phyloP scores from a whole-genome alignment of 306 rosid species.

The Mucuna pruriens region DNA sequence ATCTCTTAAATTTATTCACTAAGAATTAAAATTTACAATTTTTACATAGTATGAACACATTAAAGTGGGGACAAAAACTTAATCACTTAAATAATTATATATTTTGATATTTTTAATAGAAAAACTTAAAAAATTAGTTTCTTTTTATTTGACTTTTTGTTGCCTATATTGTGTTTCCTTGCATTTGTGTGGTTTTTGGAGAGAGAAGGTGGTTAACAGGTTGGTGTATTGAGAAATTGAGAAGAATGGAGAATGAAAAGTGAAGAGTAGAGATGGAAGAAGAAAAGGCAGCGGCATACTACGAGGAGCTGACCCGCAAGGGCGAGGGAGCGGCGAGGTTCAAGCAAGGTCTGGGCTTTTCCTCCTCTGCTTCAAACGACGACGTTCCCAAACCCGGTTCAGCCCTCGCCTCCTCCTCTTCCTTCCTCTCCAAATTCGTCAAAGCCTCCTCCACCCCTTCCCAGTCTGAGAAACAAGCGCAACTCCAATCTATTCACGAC shows the following conservation, averaged over 20 bases:
- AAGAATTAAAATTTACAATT: too few relatives aligned
- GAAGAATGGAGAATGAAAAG: background rate
- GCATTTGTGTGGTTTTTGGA: too few relatives aligned
- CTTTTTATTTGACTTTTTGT: too few relatives aligned
- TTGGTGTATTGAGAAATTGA: too few relatives aligned
- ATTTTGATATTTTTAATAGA: too few relatives aligned
- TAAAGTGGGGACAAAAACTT: too few relatives aligned
- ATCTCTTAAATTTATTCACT: too few relatives aligned
- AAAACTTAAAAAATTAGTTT: too few relatives aligned
- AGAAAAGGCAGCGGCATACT: slow-evolving; percentile 90
- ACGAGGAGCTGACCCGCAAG: slow-evolving; percentile 79
- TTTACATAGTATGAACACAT: too few relatives aligned
- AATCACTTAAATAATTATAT: too few relatives aligned
- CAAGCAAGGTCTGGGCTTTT: slow-evolving; percentile 90
- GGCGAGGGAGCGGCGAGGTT: slow-evolving; percentile 91
- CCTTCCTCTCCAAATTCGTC: slow-evolving; percentile 79
- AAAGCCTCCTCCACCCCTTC: slow-evolving; percentile 71
- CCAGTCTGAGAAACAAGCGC: slow-evolving; percentile 57
- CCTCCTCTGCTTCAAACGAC: slow-evolving; percentile 50
- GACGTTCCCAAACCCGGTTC: slow-evolving; percentile 55
- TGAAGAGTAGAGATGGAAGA: slow-evolving; percentile 67
- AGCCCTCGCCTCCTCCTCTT: slow-evolving; percentile 57
- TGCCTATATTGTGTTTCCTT: too few relatives aligned
- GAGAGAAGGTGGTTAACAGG: too few relatives aligned
- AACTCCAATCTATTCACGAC: slow-evolving; percentile 67